Conservation (phyloP, 2,329 filamentous ascomycete genomes). For the Xylariaceae sp. region DNA sequence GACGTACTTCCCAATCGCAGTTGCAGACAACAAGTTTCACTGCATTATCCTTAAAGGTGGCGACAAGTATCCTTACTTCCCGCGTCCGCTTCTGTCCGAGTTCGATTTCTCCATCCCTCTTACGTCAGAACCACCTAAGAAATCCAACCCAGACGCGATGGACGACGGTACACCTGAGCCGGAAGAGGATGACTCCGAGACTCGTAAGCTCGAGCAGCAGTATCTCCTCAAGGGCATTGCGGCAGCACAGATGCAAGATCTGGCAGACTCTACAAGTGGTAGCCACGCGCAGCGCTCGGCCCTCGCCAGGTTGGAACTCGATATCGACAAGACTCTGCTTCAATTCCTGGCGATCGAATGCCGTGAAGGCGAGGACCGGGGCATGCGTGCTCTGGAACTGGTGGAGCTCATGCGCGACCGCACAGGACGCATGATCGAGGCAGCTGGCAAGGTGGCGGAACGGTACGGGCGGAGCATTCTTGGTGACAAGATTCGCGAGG, state of each 20-base stretch:
- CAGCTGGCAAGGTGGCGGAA: constrained; percentile 83
- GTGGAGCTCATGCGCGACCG: constrained; percentile 81
- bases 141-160: constrained; percentile 28
- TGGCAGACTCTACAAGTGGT: constrained; percentile 63
- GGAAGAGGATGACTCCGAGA: constrained; percentile 39
- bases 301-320: constrained; percentile 69
- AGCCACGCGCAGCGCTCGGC: constrained; percentile 61
- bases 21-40: constrained; percentile 88
- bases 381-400: constrained; percentile 92
- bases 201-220: constrained; percentile 68
- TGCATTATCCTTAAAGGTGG: constrained; percentile 98
- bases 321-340: constrained; percentile 84
- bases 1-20: constrained; percentile 91
- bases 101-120: constrained; percentile 90
- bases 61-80: constrained; percentile 90
- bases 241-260: constrained; percentile 70
- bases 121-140: constrained; percentile 46
- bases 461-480: constrained; percentile 77
- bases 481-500: constrained; percentile 83
- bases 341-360: constrained; percentile 89
- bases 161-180: constrained; percentile 23
- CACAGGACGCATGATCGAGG: constrained; percentile 85
- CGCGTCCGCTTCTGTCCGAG: constrained; percentile 81
- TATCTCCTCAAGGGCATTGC: constrained; percentile 73
- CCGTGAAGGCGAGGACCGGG: constrained; percentile 84